Percentiles rank a stretch among this genome's conserved stretches.
phyloP scores from a whole-genome alignment of 75 land plant genomes.

The Selaginella tamariscina region DNA sequence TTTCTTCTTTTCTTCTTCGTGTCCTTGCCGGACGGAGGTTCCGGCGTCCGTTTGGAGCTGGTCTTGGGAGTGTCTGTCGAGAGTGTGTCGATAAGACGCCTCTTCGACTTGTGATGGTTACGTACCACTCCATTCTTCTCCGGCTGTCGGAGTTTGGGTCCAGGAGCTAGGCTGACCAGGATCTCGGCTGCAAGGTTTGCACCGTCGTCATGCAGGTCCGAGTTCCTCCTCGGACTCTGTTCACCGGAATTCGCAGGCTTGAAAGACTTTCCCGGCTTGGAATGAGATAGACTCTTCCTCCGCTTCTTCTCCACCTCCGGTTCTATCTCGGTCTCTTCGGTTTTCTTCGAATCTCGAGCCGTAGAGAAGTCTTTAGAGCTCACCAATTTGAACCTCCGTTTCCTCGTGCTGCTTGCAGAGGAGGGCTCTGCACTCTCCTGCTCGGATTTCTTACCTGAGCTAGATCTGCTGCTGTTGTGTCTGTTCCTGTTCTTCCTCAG shows the following conservation, averaged over 20 bases:
- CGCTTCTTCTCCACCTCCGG: neutral
- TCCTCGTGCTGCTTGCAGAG: neutral
- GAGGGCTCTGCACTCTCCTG: neutral
- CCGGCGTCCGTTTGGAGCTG: neutral
- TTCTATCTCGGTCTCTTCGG: neutral
- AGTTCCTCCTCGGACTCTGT: neutral
- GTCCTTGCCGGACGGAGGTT: neutral
- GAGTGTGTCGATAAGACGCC: neutral
- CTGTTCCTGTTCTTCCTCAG: neutral
- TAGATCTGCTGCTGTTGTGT: neutral
- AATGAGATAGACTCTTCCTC: neutral
- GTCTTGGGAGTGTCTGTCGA: neutral
- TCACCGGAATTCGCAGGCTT: neutral
- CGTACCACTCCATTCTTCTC: neutral
- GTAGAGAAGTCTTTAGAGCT: neutral
- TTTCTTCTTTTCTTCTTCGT: neutral
- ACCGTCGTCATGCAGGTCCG: neutral
- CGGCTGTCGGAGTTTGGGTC: neutral
- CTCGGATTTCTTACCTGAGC: neutral
- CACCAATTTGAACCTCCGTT: neutral
- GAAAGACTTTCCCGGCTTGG: neutral
- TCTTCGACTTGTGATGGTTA: neutral
- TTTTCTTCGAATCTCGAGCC: neutral
- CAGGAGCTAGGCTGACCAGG: neutral
- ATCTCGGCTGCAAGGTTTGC: neutral